Conservation (phyloP, 1,284 basidiomycete species). For the Schizopora paradoxa region DNA sequence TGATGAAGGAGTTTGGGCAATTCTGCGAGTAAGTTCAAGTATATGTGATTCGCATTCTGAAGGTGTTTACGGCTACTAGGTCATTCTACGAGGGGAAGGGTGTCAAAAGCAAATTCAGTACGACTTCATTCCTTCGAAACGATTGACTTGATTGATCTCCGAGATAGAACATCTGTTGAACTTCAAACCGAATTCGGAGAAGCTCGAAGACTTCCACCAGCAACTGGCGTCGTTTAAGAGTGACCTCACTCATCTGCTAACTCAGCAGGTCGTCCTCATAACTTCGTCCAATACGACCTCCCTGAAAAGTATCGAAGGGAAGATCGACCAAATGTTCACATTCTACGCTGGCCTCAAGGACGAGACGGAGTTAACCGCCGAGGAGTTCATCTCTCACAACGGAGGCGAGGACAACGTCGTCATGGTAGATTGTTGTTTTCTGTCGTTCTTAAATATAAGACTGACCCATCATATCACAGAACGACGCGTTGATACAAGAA, state of each 20-base stretch:
- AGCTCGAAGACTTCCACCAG: conserved; percentile 12
- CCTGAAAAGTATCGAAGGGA: conserved; percentile 12
- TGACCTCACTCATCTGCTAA: conserved; percentile 12
- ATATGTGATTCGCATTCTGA: not conserved
- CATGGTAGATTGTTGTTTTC: not conserved
- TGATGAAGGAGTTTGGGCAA: conserved; percentile 19
- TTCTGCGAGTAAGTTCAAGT: conserved; percentile 17
- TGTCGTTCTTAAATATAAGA: not conserved
- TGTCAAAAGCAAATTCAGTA: conserved; percentile 16
- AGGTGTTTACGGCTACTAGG: not conserved
- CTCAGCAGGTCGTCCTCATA: conserved; percentile 16
- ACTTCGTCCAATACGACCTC: conserved; percentile 8
- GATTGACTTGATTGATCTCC: too few relatives aligned
- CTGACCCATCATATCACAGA: conserved; percentile 2
- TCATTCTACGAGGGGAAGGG: conserved; percentile 16
- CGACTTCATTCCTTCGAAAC: not conserved
- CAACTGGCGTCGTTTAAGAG: conserved; percentile 8
- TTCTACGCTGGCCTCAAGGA: conserved; percentile 6
- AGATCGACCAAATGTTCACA: conserved; percentile 1
- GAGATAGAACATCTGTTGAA: conserved; percentile 13
- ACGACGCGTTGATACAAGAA: conserved; percentile 11
- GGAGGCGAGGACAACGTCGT: conserved; percentile 7
- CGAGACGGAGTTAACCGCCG: conserved; percentile 9
- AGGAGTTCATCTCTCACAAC: conserved; percentile 3
- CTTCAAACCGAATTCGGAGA: conserved; percentile 12